These are phyloP conservation scores for Cucumis sativus DNA, from an alignment of 306 rosid species.

Conservation along the genomic window Cucumber_9930_V3 NC_026655.2:22734501-22735000, in stretches of 20 bases:
- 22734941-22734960: background rate
- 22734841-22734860: background rate
- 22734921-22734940: background rate
- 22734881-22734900: background rate
- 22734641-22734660: background rate
- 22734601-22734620: too few species aligned
- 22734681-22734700: background rate
- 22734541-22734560: too few species aligned
- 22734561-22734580: too few species aligned
- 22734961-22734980: background rate
- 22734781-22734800: background rate
- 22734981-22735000: background rate
- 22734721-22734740: background rate
- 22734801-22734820: background rate
- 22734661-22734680: background rate
- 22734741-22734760: background rate
- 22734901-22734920: background rate
- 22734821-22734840: background rate
- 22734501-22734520: too few species aligned
- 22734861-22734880: background rate
- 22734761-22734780: too few species aligned
- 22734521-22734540: too few species aligned
- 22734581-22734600: too few species aligned
- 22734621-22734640: background rate
- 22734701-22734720: background rate